Conservation (phyloP, 208 protist genomes). For the Paratrypanosoma confusum region DNA sequence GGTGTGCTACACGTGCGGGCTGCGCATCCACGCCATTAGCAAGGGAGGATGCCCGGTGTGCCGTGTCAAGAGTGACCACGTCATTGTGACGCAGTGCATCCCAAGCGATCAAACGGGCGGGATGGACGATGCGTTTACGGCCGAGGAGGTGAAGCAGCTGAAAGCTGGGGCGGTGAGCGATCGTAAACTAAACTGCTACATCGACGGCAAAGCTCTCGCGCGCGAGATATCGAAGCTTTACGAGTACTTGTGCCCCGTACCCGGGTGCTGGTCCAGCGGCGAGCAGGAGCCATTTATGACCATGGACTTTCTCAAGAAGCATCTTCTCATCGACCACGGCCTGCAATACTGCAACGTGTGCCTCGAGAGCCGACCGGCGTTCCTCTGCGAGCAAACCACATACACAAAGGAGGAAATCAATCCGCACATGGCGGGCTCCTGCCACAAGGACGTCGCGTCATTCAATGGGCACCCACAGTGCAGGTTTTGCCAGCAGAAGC, state of each 20-base stretch:
- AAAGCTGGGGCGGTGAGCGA: constrained; percentile 16
- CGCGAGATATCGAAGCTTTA: constrained; percentile 61
- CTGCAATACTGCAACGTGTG: constrained; percentile 69
- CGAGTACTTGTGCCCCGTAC: constrained; percentile 52
- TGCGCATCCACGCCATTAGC: constrained; percentile 60
- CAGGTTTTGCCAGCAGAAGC: constrained; percentile 46
- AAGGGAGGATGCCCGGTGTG: constrained; percentile 60
- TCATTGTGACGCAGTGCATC: constrained; percentile 42
- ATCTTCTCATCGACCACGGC: constrained; percentile 54
- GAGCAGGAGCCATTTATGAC: constrained; percentile 68
- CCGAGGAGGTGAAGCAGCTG: constrained; percentile 37
- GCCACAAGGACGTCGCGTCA: constrained; percentile 33
- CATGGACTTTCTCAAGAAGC: constrained; percentile 42
- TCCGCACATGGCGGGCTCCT: constrained; percentile 53
- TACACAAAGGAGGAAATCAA: constrained; percentile 36
- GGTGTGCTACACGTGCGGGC: constrained; percentile 72
- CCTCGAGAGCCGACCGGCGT: constrained; percentile 47
- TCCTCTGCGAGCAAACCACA: constrained; percentile 77
- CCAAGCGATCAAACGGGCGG: constrained; percentile 6
- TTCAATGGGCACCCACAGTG: constrained; percentile 82
- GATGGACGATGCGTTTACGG: constrained; percentile 43
- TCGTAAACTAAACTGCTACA: constrained; percentile 31
- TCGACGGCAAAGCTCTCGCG: constrained; percentile 39
- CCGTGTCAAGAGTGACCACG: constrained; percentile 22
- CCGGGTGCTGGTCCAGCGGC: constrained; percentile 48